phyloP scores from a whole-genome alignment of 169 alveolate genomes.

The Eimeria sp. region DNA sequence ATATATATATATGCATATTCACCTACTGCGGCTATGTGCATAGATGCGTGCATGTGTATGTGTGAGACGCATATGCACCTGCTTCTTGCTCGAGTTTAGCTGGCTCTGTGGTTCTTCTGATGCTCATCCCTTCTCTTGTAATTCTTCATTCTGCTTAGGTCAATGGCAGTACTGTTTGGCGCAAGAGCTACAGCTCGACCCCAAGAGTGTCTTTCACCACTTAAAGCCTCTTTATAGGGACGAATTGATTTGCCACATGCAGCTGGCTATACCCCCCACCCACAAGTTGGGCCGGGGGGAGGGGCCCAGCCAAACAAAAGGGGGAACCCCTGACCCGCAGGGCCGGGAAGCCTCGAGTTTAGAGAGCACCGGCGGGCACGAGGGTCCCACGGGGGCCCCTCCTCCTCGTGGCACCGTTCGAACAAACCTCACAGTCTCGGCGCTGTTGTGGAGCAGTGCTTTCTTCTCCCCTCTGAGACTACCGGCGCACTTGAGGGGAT shows the following conservation, averaged over 20 bases:
- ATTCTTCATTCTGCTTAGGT: conserved; percentile 31
- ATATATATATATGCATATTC: too few relatives aligned
- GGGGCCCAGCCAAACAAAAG: too few relatives aligned
- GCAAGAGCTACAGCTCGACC: conserved; percentile 56
- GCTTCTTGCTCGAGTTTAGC: too few relatives aligned
- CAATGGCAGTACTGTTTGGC: conserved; percentile 83
- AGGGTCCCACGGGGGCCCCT: background rate
- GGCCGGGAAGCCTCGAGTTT: too few relatives aligned
- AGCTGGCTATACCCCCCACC: conserved; percentile 73
- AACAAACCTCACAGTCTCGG: conserved; percentile 75
- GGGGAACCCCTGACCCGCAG: too few relatives aligned
- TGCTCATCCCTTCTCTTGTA: too few relatives aligned
- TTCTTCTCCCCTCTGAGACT: conserved; percentile 62
- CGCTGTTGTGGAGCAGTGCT: conserved; percentile 70
- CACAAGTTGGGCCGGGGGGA: conserved; percentile 32
- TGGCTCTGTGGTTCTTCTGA: too few relatives aligned
- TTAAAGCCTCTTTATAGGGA: conserved; percentile 69
- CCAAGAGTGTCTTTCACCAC: conserved; percentile 81
- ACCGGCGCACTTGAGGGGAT: conserved; percentile 59
- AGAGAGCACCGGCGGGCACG: background rate
- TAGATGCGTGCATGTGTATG: too few relatives aligned
- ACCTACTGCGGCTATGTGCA: too few relatives aligned
- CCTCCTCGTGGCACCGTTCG: background rate
- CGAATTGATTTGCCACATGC: conserved; percentile 63
- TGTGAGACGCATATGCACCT: too few relatives aligned